Conservation (phyloP, 1,139 yeast genomes). For the Blastobotrys persicus region DNA sequence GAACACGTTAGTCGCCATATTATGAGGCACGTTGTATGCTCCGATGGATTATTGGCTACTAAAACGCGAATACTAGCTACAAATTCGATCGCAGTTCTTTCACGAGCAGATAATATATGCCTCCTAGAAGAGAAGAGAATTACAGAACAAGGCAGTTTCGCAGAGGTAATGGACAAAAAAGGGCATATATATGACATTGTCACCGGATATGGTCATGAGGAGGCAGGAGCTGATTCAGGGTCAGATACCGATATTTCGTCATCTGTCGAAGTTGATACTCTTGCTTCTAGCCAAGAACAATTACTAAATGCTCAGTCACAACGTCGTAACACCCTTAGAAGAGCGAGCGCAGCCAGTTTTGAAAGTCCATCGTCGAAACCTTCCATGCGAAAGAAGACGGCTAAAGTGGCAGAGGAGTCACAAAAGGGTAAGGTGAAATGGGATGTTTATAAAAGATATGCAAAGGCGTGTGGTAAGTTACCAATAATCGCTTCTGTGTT, state of each 20-base stretch:
- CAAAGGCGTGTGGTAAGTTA: constrained; percentile 77
- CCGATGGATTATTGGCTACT: constrained; percentile 61
- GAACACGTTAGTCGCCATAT: constrained; percentile 91
- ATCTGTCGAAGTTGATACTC: constrained; percentile 17
- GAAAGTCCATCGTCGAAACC: constrained; percentile 19
- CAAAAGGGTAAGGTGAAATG: constrained; percentile 89
- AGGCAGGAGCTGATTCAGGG: constrained; percentile 9
- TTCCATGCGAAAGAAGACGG: constrained; percentile 27
- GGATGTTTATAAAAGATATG: constrained; percentile 74
- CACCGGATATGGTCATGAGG: constrained; percentile 39
- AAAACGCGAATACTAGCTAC: constrained; percentile 80
- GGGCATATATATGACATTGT: constrained; percentile 33
- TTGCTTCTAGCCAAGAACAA: constrained; percentile 13
- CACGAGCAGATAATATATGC: constrained; percentile 60
- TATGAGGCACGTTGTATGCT: constrained; percentile 54
- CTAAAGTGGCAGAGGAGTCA: constrained; percentile 52
- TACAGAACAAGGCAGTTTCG: constrained; percentile 42
- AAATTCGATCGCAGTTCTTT: constrained; percentile 70
- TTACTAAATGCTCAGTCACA: neutral
- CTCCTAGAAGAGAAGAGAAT: constrained; percentile 57
- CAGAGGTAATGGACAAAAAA: constrained; percentile 27
- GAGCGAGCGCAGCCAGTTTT: constrained; percentile 12
- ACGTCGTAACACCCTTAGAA: neutral
- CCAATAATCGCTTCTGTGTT: constrained; percentile 53
- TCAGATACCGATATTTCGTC: neutral